Evolutionary conservation across 2,329 filamentous ascomycete species (phyloP).

Genomic region (Phialophora tarda): DNA sequence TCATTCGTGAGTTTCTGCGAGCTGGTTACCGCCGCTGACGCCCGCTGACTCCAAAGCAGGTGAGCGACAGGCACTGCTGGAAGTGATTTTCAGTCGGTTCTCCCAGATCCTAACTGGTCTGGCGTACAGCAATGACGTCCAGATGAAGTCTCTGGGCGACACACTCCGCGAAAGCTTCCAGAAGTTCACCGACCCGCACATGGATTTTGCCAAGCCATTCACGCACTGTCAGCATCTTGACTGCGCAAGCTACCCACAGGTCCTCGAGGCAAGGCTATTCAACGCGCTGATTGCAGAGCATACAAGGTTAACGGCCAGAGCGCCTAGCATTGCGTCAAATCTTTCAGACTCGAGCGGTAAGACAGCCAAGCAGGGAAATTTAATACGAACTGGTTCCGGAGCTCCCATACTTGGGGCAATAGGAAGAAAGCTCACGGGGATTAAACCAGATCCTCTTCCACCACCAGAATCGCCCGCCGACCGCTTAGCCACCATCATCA

Average conservation of each 20-base stretch:
- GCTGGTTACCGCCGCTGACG: neutral
- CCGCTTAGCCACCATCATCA: slow-evolving; percentile 2
- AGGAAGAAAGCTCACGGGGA: neutral
- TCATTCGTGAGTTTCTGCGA: slow-evolving; percentile 8
- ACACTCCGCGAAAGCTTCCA: slow-evolving; percentile 1
- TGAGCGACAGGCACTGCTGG: slow-evolving; percentile 8
- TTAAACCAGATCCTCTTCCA: neutral
- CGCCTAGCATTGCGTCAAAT: neutral
- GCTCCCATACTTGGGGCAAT: no score
- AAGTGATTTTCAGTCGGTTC: slow-evolving; percentile 11
- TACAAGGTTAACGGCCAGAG: neutral
- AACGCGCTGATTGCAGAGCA: neutral
- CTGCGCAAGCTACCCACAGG: slow-evolving; percentile 5
- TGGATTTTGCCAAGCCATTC: slow-evolving; percentile 11
- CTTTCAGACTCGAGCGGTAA: neutral
- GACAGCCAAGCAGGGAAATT: neutral
- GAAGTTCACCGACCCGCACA: neutral
- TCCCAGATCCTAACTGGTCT: neutral
- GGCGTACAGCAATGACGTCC: neutral
- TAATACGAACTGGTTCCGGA: neutral
- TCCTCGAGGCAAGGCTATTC: slow-evolving; percentile 1
- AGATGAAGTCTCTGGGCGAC: neutral
- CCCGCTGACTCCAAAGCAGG: slow-evolving; percentile 3
- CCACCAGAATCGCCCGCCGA: neutral
- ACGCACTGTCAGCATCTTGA: slow-evolving; percentile 3